A percentile compares a stretch with the other conserved stretches of the same genome.
phyloP scores from a whole-genome alignment of 1,139 yeast genomes.

The Spencermartinsiella ligniputridi region DNA sequence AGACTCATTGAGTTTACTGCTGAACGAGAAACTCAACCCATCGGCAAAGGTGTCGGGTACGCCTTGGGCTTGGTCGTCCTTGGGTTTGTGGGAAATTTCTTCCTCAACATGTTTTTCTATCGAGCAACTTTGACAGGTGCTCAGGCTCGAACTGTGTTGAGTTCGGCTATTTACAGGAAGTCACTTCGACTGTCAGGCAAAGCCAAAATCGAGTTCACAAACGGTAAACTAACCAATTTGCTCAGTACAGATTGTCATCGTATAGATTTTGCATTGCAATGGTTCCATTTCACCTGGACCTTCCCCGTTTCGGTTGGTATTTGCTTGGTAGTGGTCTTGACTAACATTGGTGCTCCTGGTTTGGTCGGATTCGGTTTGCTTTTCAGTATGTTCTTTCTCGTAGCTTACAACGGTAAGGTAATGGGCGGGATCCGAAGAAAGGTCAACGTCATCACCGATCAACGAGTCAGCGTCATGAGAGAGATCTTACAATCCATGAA shows the following conservation, averaged over 20 bases:
- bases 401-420: slow-evolving; percentile 33
- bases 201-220: slow-evolving; percentile 56
- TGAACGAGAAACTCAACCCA: slow-evolving; percentile 16
- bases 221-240: slow-evolving; percentile 67
- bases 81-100: slow-evolving; percentile 46
- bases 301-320: slow-evolving; percentile 64
- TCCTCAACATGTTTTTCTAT: slow-evolving; percentile 60
- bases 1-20: slow-evolving; percentile 48
- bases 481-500: slow-evolving; percentile 64
- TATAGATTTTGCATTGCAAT: slow-evolving; percentile 69
- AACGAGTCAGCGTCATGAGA: slow-evolving; percentile 55
- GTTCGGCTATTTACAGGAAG: slow-evolving; percentile 63
- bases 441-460: slow-evolving; percentile 50
- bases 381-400: slow-evolving; percentile 27
- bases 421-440: slow-evolving; percentile 42
- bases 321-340: slow-evolving; percentile 57
- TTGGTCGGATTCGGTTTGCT: slow-evolving; percentile 57
- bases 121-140: slow-evolving; percentile 62
- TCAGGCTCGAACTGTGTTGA: slow-evolving; percentile 59
- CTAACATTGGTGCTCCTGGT: slow-evolving; percentile 70
- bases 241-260: slow-evolving; percentile 78
- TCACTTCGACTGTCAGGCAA: slow-evolving; percentile 58
- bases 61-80: slow-evolving; percentile 52
- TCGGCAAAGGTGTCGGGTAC: slow-evolving; percentile 55
- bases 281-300: slow-evolving; percentile 60